These are phyloP conservation scores for Moricandia arvensis DNA, from an alignment of 345 rosid genomes.

Conservation along the genomic window DNA sequence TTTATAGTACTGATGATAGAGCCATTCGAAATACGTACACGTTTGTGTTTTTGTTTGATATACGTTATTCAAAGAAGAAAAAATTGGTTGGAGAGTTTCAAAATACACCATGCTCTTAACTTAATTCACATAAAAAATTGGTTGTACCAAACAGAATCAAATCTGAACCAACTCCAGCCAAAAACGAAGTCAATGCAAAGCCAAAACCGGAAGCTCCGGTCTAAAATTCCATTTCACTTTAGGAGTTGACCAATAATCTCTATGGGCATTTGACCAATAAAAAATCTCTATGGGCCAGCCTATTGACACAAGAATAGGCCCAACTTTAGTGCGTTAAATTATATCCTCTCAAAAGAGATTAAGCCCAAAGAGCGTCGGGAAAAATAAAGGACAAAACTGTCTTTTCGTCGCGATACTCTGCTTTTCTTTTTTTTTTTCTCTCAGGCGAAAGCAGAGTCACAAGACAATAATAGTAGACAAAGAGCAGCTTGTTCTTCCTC, in stretches of 20 bases:
- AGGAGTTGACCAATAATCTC: neutral
- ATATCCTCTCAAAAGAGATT: constrained; percentile 5
- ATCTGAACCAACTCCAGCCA: neutral
- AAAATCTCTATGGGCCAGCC: neutral
- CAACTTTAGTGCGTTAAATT: neutral
- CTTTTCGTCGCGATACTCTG: neutral
- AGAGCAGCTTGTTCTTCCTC: constrained; percentile 92
- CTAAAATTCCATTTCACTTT: neutral
- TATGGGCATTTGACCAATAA: no score
- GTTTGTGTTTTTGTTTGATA: no score
- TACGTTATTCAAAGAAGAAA: neutral
- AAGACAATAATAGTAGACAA: constrained; percentile 72
- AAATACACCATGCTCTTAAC: neutral
- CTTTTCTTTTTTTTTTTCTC: neutral
- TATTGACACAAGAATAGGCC: neutral
- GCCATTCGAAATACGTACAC: no score
- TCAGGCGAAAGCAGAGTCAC: constrained; percentile 52
- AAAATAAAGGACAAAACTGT: constrained; percentile 18
- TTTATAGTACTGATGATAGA: no score
- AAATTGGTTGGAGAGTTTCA: neutral
- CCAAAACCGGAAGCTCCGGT: neutral
- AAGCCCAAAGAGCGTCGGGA: neutral
- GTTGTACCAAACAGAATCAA: neutral
- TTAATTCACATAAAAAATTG: neutral
- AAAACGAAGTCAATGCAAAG: neutral